Evolutionary conservation across 139 green algal genomes (phyloP).

Genomic region (Chlamydomonas applanata): DNA sequence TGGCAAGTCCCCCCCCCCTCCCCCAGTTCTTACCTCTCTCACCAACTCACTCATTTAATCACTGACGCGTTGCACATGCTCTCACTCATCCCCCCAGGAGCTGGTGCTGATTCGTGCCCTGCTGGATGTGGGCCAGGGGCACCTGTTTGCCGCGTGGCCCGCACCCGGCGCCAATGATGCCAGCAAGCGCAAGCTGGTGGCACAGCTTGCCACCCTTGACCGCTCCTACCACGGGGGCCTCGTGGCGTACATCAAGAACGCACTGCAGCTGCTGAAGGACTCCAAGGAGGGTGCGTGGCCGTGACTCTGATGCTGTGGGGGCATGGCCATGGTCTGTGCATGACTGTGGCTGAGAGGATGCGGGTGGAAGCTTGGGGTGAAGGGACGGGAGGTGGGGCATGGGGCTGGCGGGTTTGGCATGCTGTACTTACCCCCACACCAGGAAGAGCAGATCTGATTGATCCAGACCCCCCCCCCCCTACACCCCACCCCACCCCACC

Average conservation of each 20-base stretch:
- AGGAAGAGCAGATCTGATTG: too few species aligned
- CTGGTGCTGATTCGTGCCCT: constrained; percentile 34
- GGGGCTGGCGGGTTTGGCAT: too few species aligned
- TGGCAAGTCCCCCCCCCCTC: too few species aligned
- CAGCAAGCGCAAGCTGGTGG: constrained; percentile 56
- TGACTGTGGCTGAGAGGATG: background rate
- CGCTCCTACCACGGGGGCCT: constrained; percentile 83
- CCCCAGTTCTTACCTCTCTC: too few species aligned
- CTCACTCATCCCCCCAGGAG: constrained; percentile 28
- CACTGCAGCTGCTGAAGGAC: constrained; percentile 77
- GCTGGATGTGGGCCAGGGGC: constrained; percentile 65
- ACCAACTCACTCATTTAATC: too few species aligned
- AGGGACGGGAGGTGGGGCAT: background rate
- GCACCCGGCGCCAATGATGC: constrained; percentile 52
- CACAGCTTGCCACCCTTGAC: constrained; percentile 74
- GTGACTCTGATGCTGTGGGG: background rate
- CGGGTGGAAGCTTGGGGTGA: background rate
- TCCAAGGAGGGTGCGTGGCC: constrained; percentile 68
- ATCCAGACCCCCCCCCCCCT: too few species aligned
- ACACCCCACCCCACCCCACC: too few species aligned
- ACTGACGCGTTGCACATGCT: too few species aligned
- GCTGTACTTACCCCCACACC: too few species aligned
- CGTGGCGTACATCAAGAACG: constrained; percentile 83
- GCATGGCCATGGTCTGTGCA: background rate
- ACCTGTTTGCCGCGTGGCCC: constrained; percentile 80